Evolutionary conservation across 176 grass and related monocot genomes (phyloP).

Genomic region (Avena eriantha): DNA sequence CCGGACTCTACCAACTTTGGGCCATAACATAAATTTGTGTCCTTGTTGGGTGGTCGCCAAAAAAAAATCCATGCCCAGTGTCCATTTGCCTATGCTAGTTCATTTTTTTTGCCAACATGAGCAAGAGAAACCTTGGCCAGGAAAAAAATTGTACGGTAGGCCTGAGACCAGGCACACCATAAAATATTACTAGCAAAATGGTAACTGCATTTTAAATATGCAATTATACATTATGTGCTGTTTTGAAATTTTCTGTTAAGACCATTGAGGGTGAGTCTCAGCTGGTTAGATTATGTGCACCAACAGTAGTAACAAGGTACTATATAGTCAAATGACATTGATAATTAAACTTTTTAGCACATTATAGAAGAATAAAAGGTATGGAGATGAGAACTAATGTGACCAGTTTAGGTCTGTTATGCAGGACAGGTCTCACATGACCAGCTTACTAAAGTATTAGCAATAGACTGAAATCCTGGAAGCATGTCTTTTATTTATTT

Average conservation of each 20-base stretch:
- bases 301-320: neutral
- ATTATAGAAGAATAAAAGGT: neutral
- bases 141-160: neutral
- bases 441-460: conserved; percentile 3
- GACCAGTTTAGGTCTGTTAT: neutral
- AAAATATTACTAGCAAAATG: neutral
- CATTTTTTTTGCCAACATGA: neutral
- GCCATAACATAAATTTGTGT: neutral
- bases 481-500: neutral
- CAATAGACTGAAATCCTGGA: neutral
- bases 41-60: neutral
- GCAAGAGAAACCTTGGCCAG: neutral
- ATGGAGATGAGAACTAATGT: neutral
- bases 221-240: neutral
- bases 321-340: neutral
- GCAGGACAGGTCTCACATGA: neutral
- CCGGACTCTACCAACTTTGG: neutral
- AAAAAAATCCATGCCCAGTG: neutral
- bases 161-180: neutral
- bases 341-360: neutral
- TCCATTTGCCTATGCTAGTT: neutral
- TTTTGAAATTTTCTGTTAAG: neutral
- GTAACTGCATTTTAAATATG: neutral
- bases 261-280: neutral
- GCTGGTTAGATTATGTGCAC: neutral